Base-by-base conservation (phyloP, 352 stramenopile genomes). In the Globisporangium cystogenes region DNA sequence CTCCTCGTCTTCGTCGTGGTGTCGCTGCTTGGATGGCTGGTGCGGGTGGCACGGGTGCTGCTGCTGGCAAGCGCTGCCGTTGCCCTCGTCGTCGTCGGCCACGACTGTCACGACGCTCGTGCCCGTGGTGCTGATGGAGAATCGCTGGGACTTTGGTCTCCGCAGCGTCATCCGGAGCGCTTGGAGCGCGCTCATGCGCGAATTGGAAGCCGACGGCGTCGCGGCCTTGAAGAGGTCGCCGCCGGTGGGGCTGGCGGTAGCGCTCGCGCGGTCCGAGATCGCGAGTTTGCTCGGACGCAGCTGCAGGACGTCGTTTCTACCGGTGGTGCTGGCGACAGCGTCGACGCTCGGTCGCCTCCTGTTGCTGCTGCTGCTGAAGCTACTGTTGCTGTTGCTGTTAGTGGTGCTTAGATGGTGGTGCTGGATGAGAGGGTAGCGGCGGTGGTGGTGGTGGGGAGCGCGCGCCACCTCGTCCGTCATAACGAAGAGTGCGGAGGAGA, bases 41-140 rank as follows among this genome's bases (percentile, higher is more conserved):
- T 48, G 43, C 31, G 11, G 1, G 39, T 18, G n/a, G 8, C 15
- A 23, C 39, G 4, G n/a, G 39, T 14, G 39, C 16, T 35, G 23
- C 2, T 12, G 11, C 23, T n/a, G n/a, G n/a, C n/a, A n/a, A n/a
- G 5, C 40, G 15, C 7, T 37, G 20, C 12, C 23, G 35, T 49
- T 42, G 1, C 51, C 48, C 7, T 47, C 45, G 16, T 58, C 52
- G 14, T 48, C 53, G 21, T 53, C 51, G 31, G 45, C 51, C 21
- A 21, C 49, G 53, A 53, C 5, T 14, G 46, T 49, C 26, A 60
- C 46, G 29, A 50, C 46, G 39, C 54, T 53, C 21, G 54, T 55
- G 20, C 53, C 53, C 2, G 53, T 59, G 15, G 44, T 59, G 26
- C 53, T 48, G 12, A 59, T 46, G 24, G 54, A 60, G 18, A 43